A percentile compares a stretch with the other conserved stretches of the same genome.
These are phyloP conservation scores for Malassezia furfur DNA, from an alignment of 1,284 basidiomycete species.

Conservation along the genomic window DNA sequence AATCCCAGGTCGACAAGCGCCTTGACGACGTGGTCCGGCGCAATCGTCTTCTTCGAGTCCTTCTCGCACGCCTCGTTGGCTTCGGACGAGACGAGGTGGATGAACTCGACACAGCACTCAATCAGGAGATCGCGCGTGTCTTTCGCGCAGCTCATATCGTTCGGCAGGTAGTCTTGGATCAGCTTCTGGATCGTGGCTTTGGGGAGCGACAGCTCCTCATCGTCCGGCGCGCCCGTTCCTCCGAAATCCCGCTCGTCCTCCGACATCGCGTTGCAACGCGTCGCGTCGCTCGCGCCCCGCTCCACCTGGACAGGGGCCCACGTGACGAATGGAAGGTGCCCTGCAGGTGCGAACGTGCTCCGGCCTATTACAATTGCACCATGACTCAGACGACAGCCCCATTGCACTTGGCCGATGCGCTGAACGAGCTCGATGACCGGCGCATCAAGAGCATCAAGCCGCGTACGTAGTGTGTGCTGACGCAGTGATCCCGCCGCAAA, in stretches of 20 bases:
- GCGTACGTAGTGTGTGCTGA: conserved; percentile 8
- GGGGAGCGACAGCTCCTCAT: conserved; percentile 87
- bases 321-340: background rate
- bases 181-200: conserved; percentile 97
- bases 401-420: conserved; percentile 19
- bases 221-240: conserved; percentile 53
- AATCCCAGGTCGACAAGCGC: conserved; percentile 90
- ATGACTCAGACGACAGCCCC: background rate
- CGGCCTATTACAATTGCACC: background rate
- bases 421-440: conserved; percentile 43
- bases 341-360: background rate
- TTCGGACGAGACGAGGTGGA: conserved; percentile 92
- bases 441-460: conserved; percentile 44
- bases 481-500: conserved; percentile 39
- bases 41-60: conserved; percentile 98
- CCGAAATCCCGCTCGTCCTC: conserved; percentile 63
- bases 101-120: conserved; percentile 99
- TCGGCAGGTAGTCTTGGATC: conserved; percentile 81
- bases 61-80: conserved; percentile 96
- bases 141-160: conserved; percentile 81
- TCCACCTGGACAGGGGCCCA: background rate
- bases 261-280: conserved; percentile 57
- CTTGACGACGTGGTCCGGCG: conserved; percentile 87
- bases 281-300: background rate
- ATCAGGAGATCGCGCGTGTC: conserved; percentile 92